Percentiles rank a stretch among this genome's conserved stretches.
Conservation (phyloP, 2,329 filamentous ascomycete genomes). For the Rutstroemia sydowiana region DNA sequence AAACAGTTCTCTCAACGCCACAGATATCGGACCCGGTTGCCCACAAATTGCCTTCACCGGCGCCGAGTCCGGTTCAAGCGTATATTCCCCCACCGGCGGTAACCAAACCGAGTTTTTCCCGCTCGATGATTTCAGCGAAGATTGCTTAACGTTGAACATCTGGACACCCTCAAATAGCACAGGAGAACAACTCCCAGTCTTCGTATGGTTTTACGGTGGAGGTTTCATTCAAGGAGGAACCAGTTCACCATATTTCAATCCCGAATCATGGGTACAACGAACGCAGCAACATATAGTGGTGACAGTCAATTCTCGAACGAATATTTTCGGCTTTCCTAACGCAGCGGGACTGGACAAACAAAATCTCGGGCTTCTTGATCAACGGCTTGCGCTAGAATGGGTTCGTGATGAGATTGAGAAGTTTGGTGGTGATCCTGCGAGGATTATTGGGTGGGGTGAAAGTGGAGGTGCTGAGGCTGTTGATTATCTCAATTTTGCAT, state of each 20-base stretch:
- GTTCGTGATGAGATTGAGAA: conserved; percentile 47
- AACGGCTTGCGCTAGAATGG: conserved; percentile 50
- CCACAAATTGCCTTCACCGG: conserved; percentile 13
- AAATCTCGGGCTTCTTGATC: conserved; percentile 57
- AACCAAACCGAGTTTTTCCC: neutral
- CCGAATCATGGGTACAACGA: neutral
- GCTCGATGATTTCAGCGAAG: neutral
- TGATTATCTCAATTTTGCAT: too few relatives aligned
- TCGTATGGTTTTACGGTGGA: conserved; percentile 39
- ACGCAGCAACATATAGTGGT: conserved; percentile 1
- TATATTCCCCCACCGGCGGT: conserved; percentile 9
- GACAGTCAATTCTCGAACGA: conserved; percentile 24
- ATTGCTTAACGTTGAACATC: neutral
- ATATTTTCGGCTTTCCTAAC: conserved; percentile 31
- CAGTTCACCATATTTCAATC: neutral
- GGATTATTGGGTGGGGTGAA: conserved; percentile 37
- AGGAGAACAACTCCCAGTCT: conserved; percentile 28
- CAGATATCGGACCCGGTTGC: conserved; percentile 16
- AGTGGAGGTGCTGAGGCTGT: conserved; percentile 47
- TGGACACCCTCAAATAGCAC: neutral
- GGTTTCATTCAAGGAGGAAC: conserved; percentile 27
- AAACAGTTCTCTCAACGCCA: conserved; percentile 14
- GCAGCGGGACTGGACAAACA: conserved; percentile 10
- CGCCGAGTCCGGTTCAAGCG: too few relatives aligned
- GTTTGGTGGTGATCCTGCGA: conserved; percentile 35